phyloP scores from a whole-genome alignment of 805 yeast genomes.

The Candida germanica region DNA sequence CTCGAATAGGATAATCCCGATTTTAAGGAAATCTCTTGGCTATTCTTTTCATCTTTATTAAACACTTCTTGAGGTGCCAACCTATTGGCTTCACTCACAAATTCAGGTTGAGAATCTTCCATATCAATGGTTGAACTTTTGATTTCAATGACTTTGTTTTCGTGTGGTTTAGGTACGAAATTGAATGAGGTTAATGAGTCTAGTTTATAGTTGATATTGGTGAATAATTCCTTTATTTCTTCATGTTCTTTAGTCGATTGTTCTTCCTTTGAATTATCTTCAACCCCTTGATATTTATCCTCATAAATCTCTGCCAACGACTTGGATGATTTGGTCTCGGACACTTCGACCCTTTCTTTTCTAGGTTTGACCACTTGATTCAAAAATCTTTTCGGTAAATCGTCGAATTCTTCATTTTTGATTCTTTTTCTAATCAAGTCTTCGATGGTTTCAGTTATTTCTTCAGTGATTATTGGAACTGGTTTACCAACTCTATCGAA shows the following conservation, averaged over 20 bases:
- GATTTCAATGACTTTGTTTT: conserved; percentile 67
- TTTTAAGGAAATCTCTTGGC: conserved; percentile 59
- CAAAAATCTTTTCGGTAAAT: conserved; percentile 69
- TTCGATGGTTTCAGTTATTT: conserved; percentile 80
- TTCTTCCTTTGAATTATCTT: conserved; percentile 51
- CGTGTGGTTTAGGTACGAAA: conserved; percentile 86
- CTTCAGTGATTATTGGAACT: conserved; percentile 90
- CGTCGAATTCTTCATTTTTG: conserved; percentile 74
- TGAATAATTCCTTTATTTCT: conserved; percentile 68
- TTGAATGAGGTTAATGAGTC: conserved; percentile 94
- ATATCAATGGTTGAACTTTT: conserved; percentile 81
- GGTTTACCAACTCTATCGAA: conserved; percentile 94
- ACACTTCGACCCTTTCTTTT: conserved; percentile 56
- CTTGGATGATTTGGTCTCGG: conserved; percentile 79
- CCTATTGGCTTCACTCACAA: conserved; percentile 66
- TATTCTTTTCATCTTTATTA: conserved; percentile 47
- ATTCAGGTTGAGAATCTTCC: conserved; percentile 96
- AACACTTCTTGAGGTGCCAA: conserved; percentile 96
- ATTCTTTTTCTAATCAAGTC: conserved; percentile 86
- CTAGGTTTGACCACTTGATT: conserved; percentile 56
- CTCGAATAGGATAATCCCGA: conserved; percentile 80
- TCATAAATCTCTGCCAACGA: conserved; percentile 92
- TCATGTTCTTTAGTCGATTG: conserved; percentile 70
- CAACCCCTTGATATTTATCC: conserved; percentile 63
- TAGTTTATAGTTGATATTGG: conserved; percentile 61